These are phyloP conservation scores for Thielaviopsis populi DNA, from an alignment of 2,329 filamentous ascomycete species.

Conservation along the genomic window DNA sequence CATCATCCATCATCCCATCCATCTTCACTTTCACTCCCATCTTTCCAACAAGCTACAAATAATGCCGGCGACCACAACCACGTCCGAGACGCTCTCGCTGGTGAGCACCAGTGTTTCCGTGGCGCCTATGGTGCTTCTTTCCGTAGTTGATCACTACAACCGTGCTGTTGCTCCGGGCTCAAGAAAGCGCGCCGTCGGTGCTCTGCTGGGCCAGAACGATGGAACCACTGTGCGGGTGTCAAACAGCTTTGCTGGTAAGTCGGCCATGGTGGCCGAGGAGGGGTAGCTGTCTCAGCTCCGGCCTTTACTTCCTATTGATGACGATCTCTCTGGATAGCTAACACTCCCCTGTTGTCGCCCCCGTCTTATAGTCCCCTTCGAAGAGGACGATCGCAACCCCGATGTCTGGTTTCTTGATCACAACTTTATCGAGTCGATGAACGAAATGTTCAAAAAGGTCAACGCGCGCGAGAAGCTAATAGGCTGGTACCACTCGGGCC, in stretches of 20 bases:
- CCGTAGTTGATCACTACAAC: constrained; percentile 96
- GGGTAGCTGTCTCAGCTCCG: constrained; percentile 16
- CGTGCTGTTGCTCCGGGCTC: constrained; percentile 79
- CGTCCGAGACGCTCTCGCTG: constrained; percentile 88
- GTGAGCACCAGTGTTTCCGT: constrained; percentile 92
- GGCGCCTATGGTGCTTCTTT: constrained; percentile 92
- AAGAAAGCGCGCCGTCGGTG: constrained; percentile 76
- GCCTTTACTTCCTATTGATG: constrained; percentile 11
- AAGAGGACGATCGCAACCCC: constrained; percentile 96
- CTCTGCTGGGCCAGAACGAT: constrained; percentile 87
- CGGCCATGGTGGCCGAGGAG: neutral
- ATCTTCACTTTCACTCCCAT: too few relatives aligned
- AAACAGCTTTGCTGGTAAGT: constrained; percentile 88
- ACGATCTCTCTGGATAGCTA: constrained; percentile 6
- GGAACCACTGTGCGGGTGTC: constrained; percentile 93
- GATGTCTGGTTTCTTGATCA: constrained; percentile 99
- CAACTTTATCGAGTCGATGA: constrained; percentile 99
- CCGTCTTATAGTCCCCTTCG: constrained; percentile 63
- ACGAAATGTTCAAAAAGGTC: constrained; percentile 99
- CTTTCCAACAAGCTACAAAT: constrained; percentile 11
- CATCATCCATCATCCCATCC: neutral
- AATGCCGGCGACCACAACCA: constrained; percentile 72
- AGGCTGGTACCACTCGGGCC: constrained; percentile 98
- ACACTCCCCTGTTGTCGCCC: constrained; percentile 11
- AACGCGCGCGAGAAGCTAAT: constrained; percentile 97